These are phyloP conservation scores for Castanopsis chinensis DNA, from an alignment of 306 rosid genomes.

Conservation along the genomic window DNA sequence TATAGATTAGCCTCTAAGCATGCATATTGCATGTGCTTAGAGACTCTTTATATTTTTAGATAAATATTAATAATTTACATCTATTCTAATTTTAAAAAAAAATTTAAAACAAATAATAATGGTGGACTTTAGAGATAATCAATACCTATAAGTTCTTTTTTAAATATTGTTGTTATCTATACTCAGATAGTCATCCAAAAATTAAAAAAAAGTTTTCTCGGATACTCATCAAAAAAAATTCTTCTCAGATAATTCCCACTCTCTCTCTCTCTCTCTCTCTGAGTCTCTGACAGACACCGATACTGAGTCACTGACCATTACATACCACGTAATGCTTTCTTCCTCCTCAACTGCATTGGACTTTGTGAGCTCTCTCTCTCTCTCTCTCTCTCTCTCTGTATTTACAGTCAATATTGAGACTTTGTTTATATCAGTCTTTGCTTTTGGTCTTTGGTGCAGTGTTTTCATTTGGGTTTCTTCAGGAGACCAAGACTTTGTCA, in stretches of 20 bases:
- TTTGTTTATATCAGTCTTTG: not conserved
- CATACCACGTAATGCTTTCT: not conserved
- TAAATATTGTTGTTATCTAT: too few relatives aligned
- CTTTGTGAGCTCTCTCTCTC: not conserved
- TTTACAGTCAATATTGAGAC: not conserved
- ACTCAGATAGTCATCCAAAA: too few relatives aligned
- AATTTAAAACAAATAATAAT: too few relatives aligned
- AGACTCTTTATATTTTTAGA: too few relatives aligned
- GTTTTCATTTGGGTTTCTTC: constrained; percentile 4
- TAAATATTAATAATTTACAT: too few relatives aligned
- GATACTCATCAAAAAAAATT: too few relatives aligned
- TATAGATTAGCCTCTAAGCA: too few relatives aligned
- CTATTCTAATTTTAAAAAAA: too few relatives aligned
- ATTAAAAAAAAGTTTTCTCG: too few relatives aligned
- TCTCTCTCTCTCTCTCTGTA: not conserved
- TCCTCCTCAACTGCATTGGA: not conserved
- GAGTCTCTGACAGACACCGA: not conserved
- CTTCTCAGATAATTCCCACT: not conserved
- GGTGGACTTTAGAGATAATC: too few relatives aligned
- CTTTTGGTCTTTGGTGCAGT: constrained; percentile 19
- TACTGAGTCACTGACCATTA: not conserved
- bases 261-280: not conserved
- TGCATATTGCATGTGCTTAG: too few relatives aligned
- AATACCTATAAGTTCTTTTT: too few relatives aligned
- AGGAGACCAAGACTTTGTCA: not conserved